These are phyloP conservation scores for Priceomyces carsonii DNA, from an alignment of 805 yeast genomes.

Conservation along the genomic window DNA sequence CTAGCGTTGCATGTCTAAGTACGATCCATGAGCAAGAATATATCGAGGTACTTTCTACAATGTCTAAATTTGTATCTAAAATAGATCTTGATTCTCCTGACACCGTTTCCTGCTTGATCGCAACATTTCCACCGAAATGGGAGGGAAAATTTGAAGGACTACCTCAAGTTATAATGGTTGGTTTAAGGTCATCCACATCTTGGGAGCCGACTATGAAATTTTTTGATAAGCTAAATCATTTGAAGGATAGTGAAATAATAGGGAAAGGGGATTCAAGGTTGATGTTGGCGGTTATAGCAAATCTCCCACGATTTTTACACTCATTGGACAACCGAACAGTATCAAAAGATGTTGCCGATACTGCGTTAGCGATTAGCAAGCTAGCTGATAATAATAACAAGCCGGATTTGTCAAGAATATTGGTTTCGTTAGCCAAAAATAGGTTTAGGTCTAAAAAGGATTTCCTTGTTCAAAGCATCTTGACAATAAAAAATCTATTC, in stretches of 20 bases:
- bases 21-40: conserved; percentile 93
- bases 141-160: conserved; percentile 91
- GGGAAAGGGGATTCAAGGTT: conserved; percentile 71
- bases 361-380: conserved; percentile 46
- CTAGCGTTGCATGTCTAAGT: conserved; percentile 84
- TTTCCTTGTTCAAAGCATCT: conserved; percentile 77
- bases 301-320: conserved; percentile 81
- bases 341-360: conserved; percentile 47
- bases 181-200: conserved; percentile 78
- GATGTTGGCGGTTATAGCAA: conserved; percentile 70
- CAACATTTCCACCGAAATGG: conserved; percentile 94
- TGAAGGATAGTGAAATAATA: conserved; percentile 74
- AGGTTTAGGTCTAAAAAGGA: conserved; percentile 90
- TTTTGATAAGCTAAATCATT: conserved; percentile 65
- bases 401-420: conserved; percentile 64
- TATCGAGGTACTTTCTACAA: conserved; percentile 79
- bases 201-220: conserved; percentile 76
- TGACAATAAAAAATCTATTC: conserved; percentile 64
- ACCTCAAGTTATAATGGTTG: conserved; percentile 75
- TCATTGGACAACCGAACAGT: conserved; percentile 62
- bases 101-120: conserved; percentile 76
- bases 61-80: conserved; percentile 80
- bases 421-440: conserved; percentile 73
- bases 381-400: conserved; percentile 62
- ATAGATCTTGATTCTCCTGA: conserved; percentile 85